phyloP scores from a whole-genome alignment of 306 rosid genomes.

The Senna siamea region DNA sequence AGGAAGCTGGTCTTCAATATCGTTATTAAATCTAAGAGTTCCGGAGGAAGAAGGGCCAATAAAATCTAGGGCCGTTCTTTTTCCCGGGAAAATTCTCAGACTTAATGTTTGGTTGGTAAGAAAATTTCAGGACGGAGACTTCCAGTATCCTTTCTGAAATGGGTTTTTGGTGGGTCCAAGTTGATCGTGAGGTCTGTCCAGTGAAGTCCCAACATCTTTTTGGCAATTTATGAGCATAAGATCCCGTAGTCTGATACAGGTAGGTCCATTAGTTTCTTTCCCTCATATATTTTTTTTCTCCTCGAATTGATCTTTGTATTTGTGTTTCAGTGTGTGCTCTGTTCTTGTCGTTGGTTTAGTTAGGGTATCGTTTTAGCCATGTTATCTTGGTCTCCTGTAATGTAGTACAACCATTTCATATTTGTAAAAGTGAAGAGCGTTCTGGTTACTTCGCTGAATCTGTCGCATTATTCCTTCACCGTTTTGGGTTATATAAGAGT shows the following conservation, averaged over 20 bases:
- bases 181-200: slow-evolving; percentile 53
- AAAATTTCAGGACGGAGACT: slow-evolving; percentile 32
- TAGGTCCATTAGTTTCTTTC: slow-evolving; percentile 42
- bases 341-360: slow-evolving; percentile 32
- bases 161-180: slow-evolving; percentile 48
- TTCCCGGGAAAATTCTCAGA: slow-evolving; percentile 23
- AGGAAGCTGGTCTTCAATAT: neutral
- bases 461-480: neutral
- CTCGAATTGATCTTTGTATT: slow-evolving; percentile 26
- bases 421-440: neutral
- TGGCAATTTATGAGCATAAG: slow-evolving; percentile 72
- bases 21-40: neutral
- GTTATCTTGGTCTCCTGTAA: slow-evolving; percentile 19
- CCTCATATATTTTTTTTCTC: neutral
- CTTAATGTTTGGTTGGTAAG: slow-evolving; percentile 41
- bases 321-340: slow-evolving; percentile 8
- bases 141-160: slow-evolving; percentile 33
- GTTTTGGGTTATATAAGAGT: neutral
- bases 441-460: slow-evolving; percentile 4
- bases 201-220: slow-evolving; percentile 46
- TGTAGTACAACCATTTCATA: neutral
- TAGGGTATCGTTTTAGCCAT: slow-evolving; percentile 31
- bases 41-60: slow-evolving; percentile 14
- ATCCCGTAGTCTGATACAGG: slow-evolving; percentile 57
- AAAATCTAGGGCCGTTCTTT: slow-evolving; percentile 23